Evolutionary conservation across 2,329 filamentous ascomycete species (phyloP).

Genomic region (Diaporthe ampelina): DNA sequence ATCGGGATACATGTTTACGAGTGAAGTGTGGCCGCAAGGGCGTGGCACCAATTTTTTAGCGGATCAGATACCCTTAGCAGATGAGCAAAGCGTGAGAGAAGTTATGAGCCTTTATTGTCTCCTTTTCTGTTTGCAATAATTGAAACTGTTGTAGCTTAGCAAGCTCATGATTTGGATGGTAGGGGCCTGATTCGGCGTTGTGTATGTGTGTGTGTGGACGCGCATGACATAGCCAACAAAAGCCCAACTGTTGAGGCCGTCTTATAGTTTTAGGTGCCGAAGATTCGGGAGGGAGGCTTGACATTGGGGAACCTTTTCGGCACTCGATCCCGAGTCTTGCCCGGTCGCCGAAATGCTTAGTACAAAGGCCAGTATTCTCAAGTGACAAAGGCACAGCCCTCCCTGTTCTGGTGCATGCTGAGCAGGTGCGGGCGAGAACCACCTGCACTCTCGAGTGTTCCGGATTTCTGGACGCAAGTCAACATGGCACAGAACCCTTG

Average conservation of each 20-base stretch:
- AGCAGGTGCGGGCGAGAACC: neutral
- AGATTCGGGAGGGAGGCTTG: constrained; percentile 1
- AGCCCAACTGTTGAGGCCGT: constrained; percentile 31
- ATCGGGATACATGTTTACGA: neutral
- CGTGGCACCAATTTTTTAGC: neutral
- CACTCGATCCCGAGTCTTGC: constrained; percentile 20
- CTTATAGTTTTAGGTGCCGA: constrained; percentile 24
- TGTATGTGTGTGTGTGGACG: too few species aligned
- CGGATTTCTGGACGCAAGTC: neutral
- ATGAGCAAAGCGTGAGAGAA: neutral
- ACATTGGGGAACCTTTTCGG: neutral
- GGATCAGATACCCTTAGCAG: neutral
- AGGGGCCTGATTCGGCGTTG: neutral
- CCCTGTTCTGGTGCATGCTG: neutral
- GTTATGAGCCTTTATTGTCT: too few species aligned
- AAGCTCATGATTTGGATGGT: neutral
- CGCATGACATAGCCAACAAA: constrained; percentile 2
- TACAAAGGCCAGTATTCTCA: neutral
- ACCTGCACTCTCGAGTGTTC: neutral
- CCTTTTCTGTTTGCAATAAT: too few species aligned
- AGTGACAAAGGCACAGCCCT: neutral
- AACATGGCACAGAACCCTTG: neutral
- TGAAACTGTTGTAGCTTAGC: neutral
- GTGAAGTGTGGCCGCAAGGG: neutral
- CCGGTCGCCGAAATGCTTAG: neutral